Evolutionary conservation across 306 rosid genomes (phyloP).

Genomic region (Hippophae rhamnoides): DNA sequence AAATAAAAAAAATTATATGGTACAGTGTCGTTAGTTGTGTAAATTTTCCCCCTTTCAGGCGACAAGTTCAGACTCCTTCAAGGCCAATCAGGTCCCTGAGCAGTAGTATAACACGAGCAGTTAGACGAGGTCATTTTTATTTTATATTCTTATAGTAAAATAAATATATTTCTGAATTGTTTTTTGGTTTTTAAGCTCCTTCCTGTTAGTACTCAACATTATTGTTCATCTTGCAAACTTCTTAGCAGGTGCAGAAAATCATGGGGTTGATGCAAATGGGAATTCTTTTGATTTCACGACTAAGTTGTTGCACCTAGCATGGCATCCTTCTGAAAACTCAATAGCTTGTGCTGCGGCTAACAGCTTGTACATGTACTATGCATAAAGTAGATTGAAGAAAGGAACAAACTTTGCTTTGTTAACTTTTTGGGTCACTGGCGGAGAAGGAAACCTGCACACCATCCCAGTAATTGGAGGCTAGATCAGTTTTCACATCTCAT

Average conservation of each 20-base stretch:
- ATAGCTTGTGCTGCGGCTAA: constrained; percentile 71
- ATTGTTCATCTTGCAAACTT: constrained; percentile 7
- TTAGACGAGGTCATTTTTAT: constrained; percentile 40
- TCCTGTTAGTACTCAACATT: background rate
- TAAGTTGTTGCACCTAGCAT: constrained; percentile 60
- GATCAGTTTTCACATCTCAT: no score
- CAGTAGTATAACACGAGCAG: constrained; percentile 45
- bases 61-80: constrained; percentile 51
- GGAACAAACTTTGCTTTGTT: no score
- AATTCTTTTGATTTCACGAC: constrained; percentile 50
- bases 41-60: constrained; percentile 26
- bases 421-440: no score
- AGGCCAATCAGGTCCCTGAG: constrained; percentile 50
- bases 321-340: constrained; percentile 65
- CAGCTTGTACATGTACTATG: constrained; percentile 62
- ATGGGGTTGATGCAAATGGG: constrained; percentile 49
- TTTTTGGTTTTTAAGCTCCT: background rate
- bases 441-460: no score
- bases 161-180: no score
- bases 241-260: constrained; percentile 35
- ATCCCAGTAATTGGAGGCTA: no score
- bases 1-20: no score
- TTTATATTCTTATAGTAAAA: background rate
- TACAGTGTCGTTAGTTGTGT: background rate
- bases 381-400: constrained; percentile 24